Percentiles rank a stretch among this genome's conserved stretches.
phyloP scores from a whole-genome alignment of 2,329 filamentous ascomycete species.

The Aspergillus sp. region DNA sequence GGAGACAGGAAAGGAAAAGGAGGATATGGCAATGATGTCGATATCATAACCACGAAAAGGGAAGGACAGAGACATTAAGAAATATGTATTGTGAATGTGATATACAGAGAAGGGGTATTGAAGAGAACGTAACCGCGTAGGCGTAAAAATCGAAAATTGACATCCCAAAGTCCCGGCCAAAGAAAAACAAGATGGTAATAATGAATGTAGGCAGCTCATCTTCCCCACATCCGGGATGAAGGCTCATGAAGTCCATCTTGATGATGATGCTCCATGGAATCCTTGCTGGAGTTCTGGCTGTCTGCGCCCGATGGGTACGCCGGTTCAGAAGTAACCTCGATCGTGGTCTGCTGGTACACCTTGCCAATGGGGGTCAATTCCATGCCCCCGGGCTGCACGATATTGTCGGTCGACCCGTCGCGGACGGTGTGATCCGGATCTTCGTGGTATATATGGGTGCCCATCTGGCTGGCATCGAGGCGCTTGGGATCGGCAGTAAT shows the following conservation, averaged over 20 bases:
- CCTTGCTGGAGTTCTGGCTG: slow-evolving; percentile 24
- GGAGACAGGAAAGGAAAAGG: not conserved
- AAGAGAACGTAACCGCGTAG: slow-evolving; percentile 1
- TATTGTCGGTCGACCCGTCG: slow-evolving; percentile 42
- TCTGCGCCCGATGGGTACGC: slow-evolving; percentile 20
- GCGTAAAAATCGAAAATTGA: not conserved
- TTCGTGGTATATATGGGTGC: slow-evolving; percentile 17
- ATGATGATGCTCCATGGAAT: slow-evolving; percentile 10
- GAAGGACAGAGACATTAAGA: slow-evolving; percentile 1
- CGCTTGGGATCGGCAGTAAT: slow-evolving; percentile 23
- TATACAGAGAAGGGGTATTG: slow-evolving; percentile 1
- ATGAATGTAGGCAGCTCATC: slow-evolving; percentile 8
- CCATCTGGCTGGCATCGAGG: slow-evolving; percentile 16
- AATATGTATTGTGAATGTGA: not conserved
- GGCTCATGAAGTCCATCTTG: slow-evolving; percentile 5
- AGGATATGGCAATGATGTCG: not conserved
- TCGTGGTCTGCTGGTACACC: slow-evolving; percentile 40
- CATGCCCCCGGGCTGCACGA: slow-evolving; percentile 26
- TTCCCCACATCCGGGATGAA: slow-evolving; percentile 18
- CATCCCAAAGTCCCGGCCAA: not conserved
- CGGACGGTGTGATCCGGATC: slow-evolving; percentile 23
- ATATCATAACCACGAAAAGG: slow-evolving; percentile 1
- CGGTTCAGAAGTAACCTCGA: slow-evolving; percentile 35
- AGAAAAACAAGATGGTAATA: not conserved
- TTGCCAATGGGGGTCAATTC: slow-evolving; percentile 31